Evolutionary conservation across 805 yeast genomes (phyloP), one percentile per base, ranked within the genome.

Genomic region (Spathaspora sp.): DNA sequence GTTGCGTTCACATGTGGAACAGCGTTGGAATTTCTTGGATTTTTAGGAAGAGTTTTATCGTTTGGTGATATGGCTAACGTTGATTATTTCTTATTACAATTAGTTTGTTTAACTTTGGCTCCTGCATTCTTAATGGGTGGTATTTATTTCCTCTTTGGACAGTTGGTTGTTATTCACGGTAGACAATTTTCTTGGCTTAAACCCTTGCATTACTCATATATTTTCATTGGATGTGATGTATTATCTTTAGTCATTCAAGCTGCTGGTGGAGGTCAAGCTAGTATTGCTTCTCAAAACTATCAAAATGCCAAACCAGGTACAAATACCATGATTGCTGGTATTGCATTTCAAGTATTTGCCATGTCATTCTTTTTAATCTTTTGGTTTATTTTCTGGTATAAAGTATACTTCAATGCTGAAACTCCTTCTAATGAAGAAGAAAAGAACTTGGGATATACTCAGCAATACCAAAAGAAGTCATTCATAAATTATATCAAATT

Each of bases 81-180:
- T 17, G 49, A 56, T 48, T 59, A 42, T 45, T 72, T 61, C 50
- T 56, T 70, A 38, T 46, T 67, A 28, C 74, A 71, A 54, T 64
- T 61, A 49, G 60, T 69, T 23, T 46, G 62, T 1, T 63, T 72
- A 52, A 70, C 75, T 5, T 57, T 72, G 23, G 66, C 74, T 1
- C 75, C 77, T 5, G 75, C 75, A 2, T 70, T 72, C 47, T 55
- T 70, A 38, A 72, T 72, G 77, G 77, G 65, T 2, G 77, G 75
- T 0, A 58, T 72, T 11, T 72, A 72, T 53, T 68, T 68, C 47
- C 46, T 70, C 1, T 69, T 72, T 52, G 76, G 72, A 2, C 75
- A 70, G 50, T 49, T 64, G 47, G 72, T 70, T 42, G 67, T 64
- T 19, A 58, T 69, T 19, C 65, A 68, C 44, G 75, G 76, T 14